Conservation (phyloP, 2,329 filamentous ascomycete genomes). For the Pezicula neosporulosa region DNA sequence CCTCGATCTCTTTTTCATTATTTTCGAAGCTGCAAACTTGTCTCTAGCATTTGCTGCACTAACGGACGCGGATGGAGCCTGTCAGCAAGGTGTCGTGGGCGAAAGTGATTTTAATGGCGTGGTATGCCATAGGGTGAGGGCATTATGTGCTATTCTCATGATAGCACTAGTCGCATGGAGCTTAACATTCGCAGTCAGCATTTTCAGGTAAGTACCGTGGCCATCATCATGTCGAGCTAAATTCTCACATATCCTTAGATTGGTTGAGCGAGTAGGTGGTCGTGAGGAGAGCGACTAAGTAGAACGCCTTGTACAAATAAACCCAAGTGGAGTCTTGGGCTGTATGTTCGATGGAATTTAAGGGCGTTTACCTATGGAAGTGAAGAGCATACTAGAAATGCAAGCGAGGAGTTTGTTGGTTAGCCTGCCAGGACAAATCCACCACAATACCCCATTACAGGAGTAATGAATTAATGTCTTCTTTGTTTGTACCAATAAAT, state of each 20-base stretch:
- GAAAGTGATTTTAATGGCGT: slow-evolving; percentile 32
- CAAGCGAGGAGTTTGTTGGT: too few species aligned
- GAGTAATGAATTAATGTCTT: slow-evolving; percentile 7
- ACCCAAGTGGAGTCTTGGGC: neutral
- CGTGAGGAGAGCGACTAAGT: slow-evolving; percentile 39
- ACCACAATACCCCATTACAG: too few species aligned
- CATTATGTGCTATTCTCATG: slow-evolving; percentile 74
- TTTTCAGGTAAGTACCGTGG: slow-evolving; percentile 54
- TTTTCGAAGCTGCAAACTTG: slow-evolving; percentile 92
- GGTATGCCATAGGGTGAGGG: slow-evolving; percentile 63
- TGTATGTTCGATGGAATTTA: slow-evolving; percentile 3
- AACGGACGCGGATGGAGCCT: slow-evolving; percentile 58
- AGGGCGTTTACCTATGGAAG: slow-evolving; percentile 2
- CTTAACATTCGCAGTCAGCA: slow-evolving; percentile 82
- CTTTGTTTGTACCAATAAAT: neutral
- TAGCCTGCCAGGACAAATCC: too few species aligned
- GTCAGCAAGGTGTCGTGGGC: slow-evolving; percentile 33
- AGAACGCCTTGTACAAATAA: slow-evolving; percentile 2
- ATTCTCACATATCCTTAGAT: neutral
- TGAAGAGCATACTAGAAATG: neutral
- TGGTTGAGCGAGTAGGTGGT: slow-evolving; percentile 58
- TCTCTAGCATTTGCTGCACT: slow-evolving; percentile 85
- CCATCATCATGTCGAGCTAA: neutral
- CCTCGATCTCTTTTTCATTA: slow-evolving; percentile 92
- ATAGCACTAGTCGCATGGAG: slow-evolving; percentile 87